Conservation (phyloP, 148 eudicot species). For the Rhododendron vialii region DNA sequence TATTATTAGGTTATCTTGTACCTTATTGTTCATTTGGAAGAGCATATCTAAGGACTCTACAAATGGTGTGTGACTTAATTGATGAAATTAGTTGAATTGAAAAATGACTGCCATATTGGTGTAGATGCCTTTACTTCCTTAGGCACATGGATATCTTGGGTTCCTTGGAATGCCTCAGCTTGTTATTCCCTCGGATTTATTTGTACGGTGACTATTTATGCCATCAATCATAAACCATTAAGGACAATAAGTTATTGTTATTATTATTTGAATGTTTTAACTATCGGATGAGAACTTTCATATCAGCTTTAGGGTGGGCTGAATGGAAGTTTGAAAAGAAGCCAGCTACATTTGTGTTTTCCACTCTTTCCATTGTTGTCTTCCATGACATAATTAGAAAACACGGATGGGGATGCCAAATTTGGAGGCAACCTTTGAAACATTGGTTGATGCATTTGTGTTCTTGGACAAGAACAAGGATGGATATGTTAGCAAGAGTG, state of each 20-base stretch:
- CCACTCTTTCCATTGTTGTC: background rate
- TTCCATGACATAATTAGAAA: conserved; percentile 49
- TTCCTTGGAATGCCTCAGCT: too few species aligned
- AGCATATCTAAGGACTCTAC: background rate
- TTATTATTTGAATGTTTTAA: background rate
- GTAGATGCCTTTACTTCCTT: background rate
- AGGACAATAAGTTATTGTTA: background rate
- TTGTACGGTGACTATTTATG: background rate
- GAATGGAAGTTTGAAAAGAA: background rate
- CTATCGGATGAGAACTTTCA: background rate
- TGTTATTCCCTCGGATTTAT: background rate
- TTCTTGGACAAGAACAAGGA: conserved; percentile 92
- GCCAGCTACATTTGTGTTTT: background rate
- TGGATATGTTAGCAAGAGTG: conserved; percentile 82
- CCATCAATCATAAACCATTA: background rate
- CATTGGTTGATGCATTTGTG: conserved; percentile 83
- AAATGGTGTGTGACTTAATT: background rate
- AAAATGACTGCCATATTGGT: background rate
- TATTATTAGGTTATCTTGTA: background rate
- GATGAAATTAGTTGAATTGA: background rate
- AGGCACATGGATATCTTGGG: background rate
- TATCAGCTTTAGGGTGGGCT: background rate
- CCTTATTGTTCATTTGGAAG: background rate
- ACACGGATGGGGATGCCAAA: conserved; percentile 66
- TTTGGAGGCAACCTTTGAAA: conserved; percentile 78